These are phyloP conservation scores for Xenoacremonium recifei DNA, from an alignment of 2,329 filamentous ascomycete genomes.

Conservation along the genomic window DNA sequence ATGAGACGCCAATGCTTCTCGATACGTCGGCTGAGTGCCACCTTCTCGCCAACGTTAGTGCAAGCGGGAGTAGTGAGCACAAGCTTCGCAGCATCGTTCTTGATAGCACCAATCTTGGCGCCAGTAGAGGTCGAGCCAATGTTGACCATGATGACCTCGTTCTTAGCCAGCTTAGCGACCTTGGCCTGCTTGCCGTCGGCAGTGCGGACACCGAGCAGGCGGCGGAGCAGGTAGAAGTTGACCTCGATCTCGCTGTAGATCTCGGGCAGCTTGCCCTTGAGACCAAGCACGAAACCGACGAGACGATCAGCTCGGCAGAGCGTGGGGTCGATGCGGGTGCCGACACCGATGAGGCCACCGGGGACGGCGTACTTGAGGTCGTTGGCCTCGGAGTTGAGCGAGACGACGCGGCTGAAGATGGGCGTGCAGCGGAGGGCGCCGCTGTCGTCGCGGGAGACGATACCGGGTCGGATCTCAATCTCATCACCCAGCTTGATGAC, in stretches of 20 bases:
- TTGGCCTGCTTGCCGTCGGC: constrained; percentile 99
- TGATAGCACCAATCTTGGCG: constrained; percentile 95
- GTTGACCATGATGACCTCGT: constrained; percentile 99
- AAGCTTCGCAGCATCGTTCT: constrained; percentile 95
- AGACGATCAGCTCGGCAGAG: constrained; percentile 98
- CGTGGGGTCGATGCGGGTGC: constrained; percentile 94
- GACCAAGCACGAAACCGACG: constrained; percentile 94
- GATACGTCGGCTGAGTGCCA: constrained; percentile 91
- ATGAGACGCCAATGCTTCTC: constrained; percentile 99
- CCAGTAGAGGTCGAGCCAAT: constrained; percentile 97
- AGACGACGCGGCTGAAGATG: constrained; percentile 93
- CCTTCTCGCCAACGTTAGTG: constrained; percentile 97
- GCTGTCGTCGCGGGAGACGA: constrained; percentile 91
- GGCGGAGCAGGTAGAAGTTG: constrained; percentile 97
- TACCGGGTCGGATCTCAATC: constrained; percentile 98
- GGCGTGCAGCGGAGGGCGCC: constrained; percentile 95
- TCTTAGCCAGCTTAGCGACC: constrained; percentile 97
- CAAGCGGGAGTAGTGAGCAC: constrained; percentile 91
- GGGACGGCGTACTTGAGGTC: constrained; percentile 98
- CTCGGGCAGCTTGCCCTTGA: constrained; percentile 88
- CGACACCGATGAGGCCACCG: constrained; percentile 96
- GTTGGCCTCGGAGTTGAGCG: constrained; percentile 96
- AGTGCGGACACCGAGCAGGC: constrained; percentile 93
- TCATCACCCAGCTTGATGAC: constrained; percentile 96
- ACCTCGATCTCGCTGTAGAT: constrained; percentile 99